Evolutionary conservation across 192 early-diverging fungal genomes (phyloP), one percentile per base, ranked within the genome.

Genomic region (Entomortierella parvispora): DNA sequence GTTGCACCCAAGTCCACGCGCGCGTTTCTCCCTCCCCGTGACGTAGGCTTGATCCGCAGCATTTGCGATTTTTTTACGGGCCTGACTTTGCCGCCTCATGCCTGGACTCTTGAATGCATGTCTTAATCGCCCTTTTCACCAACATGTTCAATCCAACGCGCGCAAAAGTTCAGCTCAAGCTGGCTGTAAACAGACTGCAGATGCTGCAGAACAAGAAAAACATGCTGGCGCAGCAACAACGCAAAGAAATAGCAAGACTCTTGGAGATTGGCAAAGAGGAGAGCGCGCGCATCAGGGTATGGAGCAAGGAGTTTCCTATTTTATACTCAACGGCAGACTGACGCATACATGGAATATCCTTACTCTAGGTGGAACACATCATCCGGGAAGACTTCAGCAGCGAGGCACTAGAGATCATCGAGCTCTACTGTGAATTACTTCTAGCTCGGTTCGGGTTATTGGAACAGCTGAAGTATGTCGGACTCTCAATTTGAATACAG

Each of bases 331-430:
- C 18, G 15, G 28, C 62, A 8, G 28, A n/a, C 32, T 10, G 43
- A 51, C 20, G 33, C 15, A 18, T 69, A 6, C 2, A 31, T 32
- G 23, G 15, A 23, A 14, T 47, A 9, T 18, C 20, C 12, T 18
- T 10, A n/a, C 56, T 12, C 1, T 58, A 82, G 81, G 81, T 82
- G 5, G 96, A 99, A 60, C 86, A 91, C 70, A 94, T 99, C 52
- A 99, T 99, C 58, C 90, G 96, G 18, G 96, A 98, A 60, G 97
- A 99, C 84, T 91, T 93, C 53, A 85, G 86, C 57, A 85, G 91
- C n/a, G 97, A 99, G 75, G 97, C 94, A 2, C 77, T 98, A 83
- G 97, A 99, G 75, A 93, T 97, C 37, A 80, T 98, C 40, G 94
- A 97, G 71, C 88, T 97, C 23, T 95, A 93, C 65, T 95, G 93